Conservation (phyloP, 176 grass and related monocot species). For the Aegilops speltoides region DNA sequence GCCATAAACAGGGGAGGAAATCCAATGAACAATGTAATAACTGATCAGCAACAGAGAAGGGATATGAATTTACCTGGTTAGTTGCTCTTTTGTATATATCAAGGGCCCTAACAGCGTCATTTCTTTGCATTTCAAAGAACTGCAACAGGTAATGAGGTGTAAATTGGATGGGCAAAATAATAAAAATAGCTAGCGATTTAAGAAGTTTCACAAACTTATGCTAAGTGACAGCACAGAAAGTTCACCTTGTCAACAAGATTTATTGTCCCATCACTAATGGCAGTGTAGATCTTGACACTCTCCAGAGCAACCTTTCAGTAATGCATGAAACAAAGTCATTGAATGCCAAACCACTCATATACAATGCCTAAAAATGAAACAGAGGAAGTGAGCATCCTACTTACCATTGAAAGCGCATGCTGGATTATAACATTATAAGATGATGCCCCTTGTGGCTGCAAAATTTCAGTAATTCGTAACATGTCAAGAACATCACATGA, state of each 20-base stretch:
- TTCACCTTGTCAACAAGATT: conserved; percentile 98
- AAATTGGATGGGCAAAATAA: conserved; percentile 24
- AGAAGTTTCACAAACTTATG: conserved; percentile 2
- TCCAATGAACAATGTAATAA: background rate
- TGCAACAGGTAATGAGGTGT: conserved; percentile 43
- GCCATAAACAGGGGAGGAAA: background rate
- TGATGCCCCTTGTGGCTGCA: conserved; percentile 85
- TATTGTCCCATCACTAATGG: conserved; percentile 87
- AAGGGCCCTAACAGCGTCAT: conserved; percentile 89
- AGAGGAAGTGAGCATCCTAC: conserved; percentile 17
- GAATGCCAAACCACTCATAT: conserved; percentile 18
- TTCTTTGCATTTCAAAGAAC: conserved; percentile 99
- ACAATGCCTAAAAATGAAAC: conserved; percentile 25
- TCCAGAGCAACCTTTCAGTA: conserved; percentile 79
- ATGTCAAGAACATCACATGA: conserved; percentile 9
- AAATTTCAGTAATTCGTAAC: conserved; percentile 23
- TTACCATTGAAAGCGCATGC: conserved; percentile 89
- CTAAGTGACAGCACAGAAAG: background rate
- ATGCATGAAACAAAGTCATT: conserved; percentile 41
- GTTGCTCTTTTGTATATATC: conserved; percentile 96
- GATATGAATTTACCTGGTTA: conserved; percentile 65
- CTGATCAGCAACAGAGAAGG: background rate
- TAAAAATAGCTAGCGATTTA: conserved; percentile 19
- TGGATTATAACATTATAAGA: conserved; percentile 97
- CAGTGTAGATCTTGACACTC: conserved; percentile 93